Evolutionary conservation across 306 rosid species (phyloP).

Genomic region (Cyamopsis tetragonoloba): DNA sequence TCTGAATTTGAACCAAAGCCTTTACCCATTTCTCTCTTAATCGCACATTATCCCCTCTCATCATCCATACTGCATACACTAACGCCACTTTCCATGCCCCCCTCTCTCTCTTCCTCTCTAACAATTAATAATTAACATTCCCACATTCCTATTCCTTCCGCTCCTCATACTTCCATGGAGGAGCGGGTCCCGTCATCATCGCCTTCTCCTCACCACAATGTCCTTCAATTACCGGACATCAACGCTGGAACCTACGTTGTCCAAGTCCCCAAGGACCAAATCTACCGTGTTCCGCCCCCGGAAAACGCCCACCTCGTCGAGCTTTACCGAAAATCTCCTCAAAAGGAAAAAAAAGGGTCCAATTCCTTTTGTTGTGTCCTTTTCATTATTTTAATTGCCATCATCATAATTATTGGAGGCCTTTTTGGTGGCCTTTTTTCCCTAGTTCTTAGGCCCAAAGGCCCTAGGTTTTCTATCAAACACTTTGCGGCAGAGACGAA

Average conservation of each 20-base stretch:
- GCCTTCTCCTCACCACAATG: not conserved
- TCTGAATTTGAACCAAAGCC: slow-evolving; percentile 1
- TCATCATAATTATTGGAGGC: slow-evolving; percentile 8
- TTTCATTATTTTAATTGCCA: not conserved
- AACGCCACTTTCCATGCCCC: slow-evolving; percentile 19
- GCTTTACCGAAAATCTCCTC: not conserved
- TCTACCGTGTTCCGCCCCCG: slow-evolving; percentile 53
- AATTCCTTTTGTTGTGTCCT: not conserved
- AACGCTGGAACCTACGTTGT: slow-evolving; percentile 47
- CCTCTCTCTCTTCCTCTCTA: slow-evolving; percentile 6
- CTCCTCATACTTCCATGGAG: slow-evolving; percentile 70
- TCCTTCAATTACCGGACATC: not conserved
- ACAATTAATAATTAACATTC: too few relatives aligned
- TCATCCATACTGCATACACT: slow-evolving; percentile 20
- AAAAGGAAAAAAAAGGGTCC: not conserved
- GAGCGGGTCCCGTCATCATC: slow-evolving; percentile 43
- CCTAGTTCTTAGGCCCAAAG: slow-evolving; percentile 1
- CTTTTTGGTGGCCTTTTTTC: slow-evolving; percentile 20
- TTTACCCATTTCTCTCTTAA: slow-evolving; percentile 16
- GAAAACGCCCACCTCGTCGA: slow-evolving; percentile 47
- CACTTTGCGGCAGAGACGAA: slow-evolving; percentile 5
- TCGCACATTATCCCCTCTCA: slow-evolving; percentile 5
- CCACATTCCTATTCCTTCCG: slow-evolving; percentile 21
- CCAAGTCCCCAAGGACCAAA: slow-evolving; percentile 67
- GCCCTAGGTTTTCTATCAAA: slow-evolving; percentile 35